Conservation (phyloP, 1,284 basidiomycete genomes). For the Ganoderma leucocontextum region DNA sequence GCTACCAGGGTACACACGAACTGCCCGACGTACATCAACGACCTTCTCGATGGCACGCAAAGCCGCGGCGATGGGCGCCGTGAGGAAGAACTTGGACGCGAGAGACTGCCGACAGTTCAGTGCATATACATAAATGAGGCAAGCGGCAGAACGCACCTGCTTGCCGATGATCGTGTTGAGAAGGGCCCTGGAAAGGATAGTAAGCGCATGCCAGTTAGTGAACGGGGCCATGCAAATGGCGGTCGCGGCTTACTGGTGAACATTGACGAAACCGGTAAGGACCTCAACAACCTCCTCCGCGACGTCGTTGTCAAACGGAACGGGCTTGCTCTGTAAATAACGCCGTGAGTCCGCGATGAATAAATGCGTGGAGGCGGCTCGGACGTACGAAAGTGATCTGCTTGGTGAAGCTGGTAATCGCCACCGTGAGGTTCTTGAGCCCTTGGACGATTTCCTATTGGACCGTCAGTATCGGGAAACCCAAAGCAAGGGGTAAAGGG, state of each 20-base stretch:
- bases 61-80: conserved; percentile 8
- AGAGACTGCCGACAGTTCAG: not conserved
- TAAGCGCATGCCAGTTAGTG: too few relatives aligned
- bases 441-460: not conserved
- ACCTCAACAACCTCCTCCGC: not conserved
- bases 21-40: not conserved
- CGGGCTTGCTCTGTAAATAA: not conserved
- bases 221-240: not conserved
- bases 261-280: conserved; percentile 3
- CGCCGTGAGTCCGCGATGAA: too few relatives aligned
- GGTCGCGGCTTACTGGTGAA: conserved; percentile 2
- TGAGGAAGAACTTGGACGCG: not conserved
- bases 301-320: not conserved
- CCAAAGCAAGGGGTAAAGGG: too few relatives aligned
- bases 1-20: not conserved
- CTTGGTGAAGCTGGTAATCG: not conserved
- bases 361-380: not conserved
- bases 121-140: too few relatives aligned
- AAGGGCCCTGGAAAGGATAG: not conserved
- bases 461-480: not conserved
- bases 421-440: not conserved
- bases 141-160: not conserved
- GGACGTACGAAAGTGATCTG: conserved; percentile 1
- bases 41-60: conserved; percentile 2
- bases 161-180: conserved; percentile 9